phyloP scores from a whole-genome alignment of 805 yeast species.

The Lachancea kluyveri region DNA sequence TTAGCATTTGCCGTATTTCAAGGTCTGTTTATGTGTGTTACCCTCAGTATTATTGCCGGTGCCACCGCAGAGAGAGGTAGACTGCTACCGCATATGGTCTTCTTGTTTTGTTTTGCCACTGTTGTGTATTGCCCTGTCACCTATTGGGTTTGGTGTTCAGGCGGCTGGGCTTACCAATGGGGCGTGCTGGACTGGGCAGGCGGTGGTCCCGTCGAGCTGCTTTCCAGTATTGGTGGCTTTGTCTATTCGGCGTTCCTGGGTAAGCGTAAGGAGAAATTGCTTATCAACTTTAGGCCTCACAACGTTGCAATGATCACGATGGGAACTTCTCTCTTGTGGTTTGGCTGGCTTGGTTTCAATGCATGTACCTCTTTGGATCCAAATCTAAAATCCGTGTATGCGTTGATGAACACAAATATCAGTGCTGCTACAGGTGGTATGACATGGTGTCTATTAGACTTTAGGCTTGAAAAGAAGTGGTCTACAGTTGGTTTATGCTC shows the following conservation, averaged over 20 bases:
- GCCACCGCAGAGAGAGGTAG: conserved; percentile 93
- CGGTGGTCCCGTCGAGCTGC: conserved; percentile 94
- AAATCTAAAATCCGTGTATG: conserved; percentile 75
- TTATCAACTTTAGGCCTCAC: conserved; percentile 90
- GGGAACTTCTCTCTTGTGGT: conserved; percentile 83
- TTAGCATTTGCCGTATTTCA: conserved; percentile 82
- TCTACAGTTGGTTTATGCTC: conserved; percentile 93
- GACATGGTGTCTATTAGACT: conserved; percentile 89
- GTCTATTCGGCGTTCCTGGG: conserved; percentile 80
- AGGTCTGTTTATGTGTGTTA: conserved; percentile 88
- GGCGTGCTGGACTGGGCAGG: conserved; percentile 97
- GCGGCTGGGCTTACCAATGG: conserved; percentile 91
- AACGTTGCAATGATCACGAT: conserved; percentile 85
- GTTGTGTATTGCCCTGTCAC: conserved; percentile 92
- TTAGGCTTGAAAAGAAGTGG: conserved; percentile 83
- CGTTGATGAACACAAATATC: conserved; percentile 86
- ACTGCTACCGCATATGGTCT: conserved; percentile 74
- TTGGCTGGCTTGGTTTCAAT: conserved; percentile 95
- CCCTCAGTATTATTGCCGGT: conserved; percentile 86
- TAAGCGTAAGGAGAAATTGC: conserved; percentile 62
- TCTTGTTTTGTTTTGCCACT: conserved; percentile 84
- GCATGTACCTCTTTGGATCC: conserved; percentile 86
- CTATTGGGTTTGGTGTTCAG: conserved; percentile 89
- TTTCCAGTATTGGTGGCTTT: conserved; percentile 86
- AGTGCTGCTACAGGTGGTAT: conserved; percentile 88